Base-by-base conservation (phyloP, 2,329 filamentous ascomycete species). In the Gnomoniopsis smithogilvyi region DNA sequence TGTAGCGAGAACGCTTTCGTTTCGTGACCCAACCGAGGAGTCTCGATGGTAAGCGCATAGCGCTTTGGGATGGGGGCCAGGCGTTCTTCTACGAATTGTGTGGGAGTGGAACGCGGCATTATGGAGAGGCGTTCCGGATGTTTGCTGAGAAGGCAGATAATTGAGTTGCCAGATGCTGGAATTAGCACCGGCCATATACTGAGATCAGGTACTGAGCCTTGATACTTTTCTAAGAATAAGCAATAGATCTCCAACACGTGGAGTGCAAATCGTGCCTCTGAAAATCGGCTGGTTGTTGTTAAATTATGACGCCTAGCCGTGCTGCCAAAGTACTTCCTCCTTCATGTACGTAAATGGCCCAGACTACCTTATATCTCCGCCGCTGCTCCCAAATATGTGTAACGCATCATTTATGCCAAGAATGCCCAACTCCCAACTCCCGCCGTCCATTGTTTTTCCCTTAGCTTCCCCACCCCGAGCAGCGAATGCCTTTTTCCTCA, bases 1-100 rank as follows among this genome's bases (percentile, higher is more conserved):
- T 82, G 79, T 82, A 60, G 50, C 45, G 10, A 41, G n/a, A 51
- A 34, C 2, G 48, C 48, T 34, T 34, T 3, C 12, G 3, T 33
- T 15, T 15, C 22, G 33, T 6, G 6, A 51, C 8, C n/a, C n/a
- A n/a, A n/a, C 41, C 19, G 26, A 15, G 12, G 24, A 48, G 26
- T n/a, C 41, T 10, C n/a, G 26, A 14, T 24, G 21, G 2, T 24
- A 19, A 21, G n/a, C 17, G n/a, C 11, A 43, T 17, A 22, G n/a
- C n/a, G n/a, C n/a, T n/a, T 47, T 46, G 15, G 15, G 17, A 46
- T 26, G 41, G 26, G 26, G 26, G n/a, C 14, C 45, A 17, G 43
- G 43, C 21, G 21, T 21, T 33, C 17, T 24, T 24, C 41, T 15
- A 15, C 12, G 26, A n/a, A 43, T 6, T 17, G 36, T 33, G 6